A percentile compares a stretch with the other conserved stretches of the same genome.
Evolutionary conservation across 176 grass and related monocot species (phyloP).

Genomic region (Echinochloa phyllopogon): DNA sequence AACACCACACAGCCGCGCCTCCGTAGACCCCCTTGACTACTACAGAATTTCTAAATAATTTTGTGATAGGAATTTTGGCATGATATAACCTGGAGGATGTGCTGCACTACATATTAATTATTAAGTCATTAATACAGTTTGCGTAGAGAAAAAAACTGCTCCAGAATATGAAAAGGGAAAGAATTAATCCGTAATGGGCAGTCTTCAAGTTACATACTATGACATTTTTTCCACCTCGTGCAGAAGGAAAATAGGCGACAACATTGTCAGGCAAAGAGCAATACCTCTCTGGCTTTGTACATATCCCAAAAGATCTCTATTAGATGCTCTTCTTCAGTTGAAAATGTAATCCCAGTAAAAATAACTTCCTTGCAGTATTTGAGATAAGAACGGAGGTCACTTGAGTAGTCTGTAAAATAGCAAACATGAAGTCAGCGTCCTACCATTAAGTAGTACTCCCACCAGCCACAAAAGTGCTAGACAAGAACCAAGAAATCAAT

Average conservation of each 20-base stretch:
- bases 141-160: background rate
- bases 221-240: background rate
- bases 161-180: background rate
- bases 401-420: constrained; percentile 69
- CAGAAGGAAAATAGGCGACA: constrained; percentile 6
- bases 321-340: constrained; percentile 62
- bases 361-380: constrained; percentile 81
- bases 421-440: constrained; percentile 16
- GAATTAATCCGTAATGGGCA: background rate
- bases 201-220: background rate
- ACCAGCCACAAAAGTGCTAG: background rate
- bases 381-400: constrained; percentile 73
- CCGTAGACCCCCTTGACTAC: background rate
- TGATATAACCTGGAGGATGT: constrained; percentile 16
- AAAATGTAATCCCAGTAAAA: constrained; percentile 65
- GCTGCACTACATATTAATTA: background rate
- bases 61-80: background rate
- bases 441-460: background rate
- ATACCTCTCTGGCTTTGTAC: constrained; percentile 75
- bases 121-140: background rate
- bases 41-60: background rate
- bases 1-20: too few relatives aligned
- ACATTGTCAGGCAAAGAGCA: constrained; percentile 2
- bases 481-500: constrained; percentile 21
- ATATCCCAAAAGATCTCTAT: constrained; percentile 66